Evolutionary conservation across 139 green algal genomes (phyloP).

Genomic region (Chlamydomonas eustigma): DNA sequence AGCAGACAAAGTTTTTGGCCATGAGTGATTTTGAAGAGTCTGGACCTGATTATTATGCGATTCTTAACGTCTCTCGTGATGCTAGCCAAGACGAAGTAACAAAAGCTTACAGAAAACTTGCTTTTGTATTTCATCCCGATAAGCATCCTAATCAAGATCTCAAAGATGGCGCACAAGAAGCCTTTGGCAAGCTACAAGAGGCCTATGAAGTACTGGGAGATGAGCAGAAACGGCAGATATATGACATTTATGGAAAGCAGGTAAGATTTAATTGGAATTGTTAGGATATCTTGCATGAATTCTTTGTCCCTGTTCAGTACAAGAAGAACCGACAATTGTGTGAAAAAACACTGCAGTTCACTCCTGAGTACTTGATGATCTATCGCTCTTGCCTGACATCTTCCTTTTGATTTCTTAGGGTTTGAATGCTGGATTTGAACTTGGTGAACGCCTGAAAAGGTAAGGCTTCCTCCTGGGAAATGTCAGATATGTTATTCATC

Average conservation of each 20-base stretch:
- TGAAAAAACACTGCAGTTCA: no score
- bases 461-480: no score
- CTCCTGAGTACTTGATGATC: no score
- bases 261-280: no score
- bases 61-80: conserved; percentile 48
- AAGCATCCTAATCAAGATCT: conserved; percentile 46
- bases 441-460: background rate
- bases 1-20: background rate
- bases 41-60: conserved; percentile 40
- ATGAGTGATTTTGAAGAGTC: background rate
- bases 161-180: conserved; percentile 37
- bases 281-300: no score
- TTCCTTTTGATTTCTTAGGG: background rate
- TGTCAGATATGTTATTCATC: no score
- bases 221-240: conserved; percentile 31
- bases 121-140: conserved; percentile 56
- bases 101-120: conserved; percentile 41
- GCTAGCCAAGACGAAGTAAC: conserved; percentile 24
- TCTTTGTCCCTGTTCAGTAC: no score
- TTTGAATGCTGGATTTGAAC: background rate
- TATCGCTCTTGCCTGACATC: background rate
- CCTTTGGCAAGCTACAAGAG: conserved; percentile 46
- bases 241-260: conserved; percentile 49
- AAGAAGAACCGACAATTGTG: no score
- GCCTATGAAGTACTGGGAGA: conserved; percentile 48